Conservation (phyloP, 768 basidiomycete species). For the Boletus bicolor region DNA sequence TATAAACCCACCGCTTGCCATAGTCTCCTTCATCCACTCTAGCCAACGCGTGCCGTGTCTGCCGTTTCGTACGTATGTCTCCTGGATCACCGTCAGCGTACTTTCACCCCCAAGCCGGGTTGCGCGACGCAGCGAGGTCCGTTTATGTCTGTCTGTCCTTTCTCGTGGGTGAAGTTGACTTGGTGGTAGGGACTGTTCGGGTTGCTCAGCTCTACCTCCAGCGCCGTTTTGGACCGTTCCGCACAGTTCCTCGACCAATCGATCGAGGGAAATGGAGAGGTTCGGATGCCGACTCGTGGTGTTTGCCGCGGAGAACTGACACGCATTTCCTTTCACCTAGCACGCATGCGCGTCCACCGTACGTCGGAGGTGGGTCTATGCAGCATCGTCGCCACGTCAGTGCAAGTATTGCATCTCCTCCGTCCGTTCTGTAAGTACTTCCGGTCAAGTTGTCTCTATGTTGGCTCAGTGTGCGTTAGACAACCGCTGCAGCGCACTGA, state of each 20-base stretch:
- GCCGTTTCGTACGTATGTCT: constrained; percentile 3
- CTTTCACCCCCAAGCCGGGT: background rate
- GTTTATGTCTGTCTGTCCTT: background rate
- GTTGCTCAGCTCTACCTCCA: no score
- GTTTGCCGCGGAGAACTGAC: background rate
- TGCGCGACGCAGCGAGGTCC: constrained; percentile 3
- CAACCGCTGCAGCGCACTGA: background rate
- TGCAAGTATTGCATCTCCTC: background rate
- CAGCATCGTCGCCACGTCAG: background rate
- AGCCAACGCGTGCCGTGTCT: background rate
- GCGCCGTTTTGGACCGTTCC: constrained; percentile 1
- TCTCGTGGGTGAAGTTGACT: background rate
- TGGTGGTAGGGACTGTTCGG: constrained; percentile 5
- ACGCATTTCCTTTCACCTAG: background rate
- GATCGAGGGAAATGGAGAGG: background rate
- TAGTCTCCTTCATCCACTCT: background rate
- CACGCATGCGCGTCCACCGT: background rate
- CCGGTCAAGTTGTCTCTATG: background rate
- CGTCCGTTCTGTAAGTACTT: background rate
- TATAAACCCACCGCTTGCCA: constrained; percentile 2
- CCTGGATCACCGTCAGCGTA: background rate
- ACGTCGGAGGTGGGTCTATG: background rate
- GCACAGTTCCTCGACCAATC: background rate
- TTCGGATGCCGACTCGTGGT: background rate
- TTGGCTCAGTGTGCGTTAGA: constrained; percentile 4